Evolutionary conservation across 2,329 filamentous ascomycete genomes (phyloP).

Genomic region (Penicillium brasilianum): DNA sequence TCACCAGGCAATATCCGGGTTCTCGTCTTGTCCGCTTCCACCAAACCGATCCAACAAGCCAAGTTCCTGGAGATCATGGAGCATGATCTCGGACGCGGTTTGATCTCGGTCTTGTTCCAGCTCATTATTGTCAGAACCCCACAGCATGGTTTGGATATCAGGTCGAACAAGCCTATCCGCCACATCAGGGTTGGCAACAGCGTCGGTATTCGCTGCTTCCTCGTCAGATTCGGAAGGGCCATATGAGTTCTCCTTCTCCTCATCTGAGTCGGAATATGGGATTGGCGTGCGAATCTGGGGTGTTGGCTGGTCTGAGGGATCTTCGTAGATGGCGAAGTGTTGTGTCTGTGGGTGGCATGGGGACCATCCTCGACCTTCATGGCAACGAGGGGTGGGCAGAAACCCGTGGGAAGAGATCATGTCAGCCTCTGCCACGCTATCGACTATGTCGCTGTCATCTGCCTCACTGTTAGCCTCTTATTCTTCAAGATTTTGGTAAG

Average conservation of each 20-base stretch:
- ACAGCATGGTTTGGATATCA: background rate
- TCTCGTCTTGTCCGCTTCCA: background rate
- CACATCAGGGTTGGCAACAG: background rate
- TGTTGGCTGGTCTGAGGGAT: background rate
- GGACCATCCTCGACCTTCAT: background rate
- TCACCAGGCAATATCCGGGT: background rate
- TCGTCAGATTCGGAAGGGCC: too few species aligned
- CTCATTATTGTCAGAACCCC: background rate
- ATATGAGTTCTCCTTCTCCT: background rate
- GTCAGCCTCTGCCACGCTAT: background rate
- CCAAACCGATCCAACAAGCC: background rate
- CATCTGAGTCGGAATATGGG: background rate
- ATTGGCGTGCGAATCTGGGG: background rate
- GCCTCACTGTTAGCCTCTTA: background rate
- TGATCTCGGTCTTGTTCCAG: background rate
- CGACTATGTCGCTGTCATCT: background rate
- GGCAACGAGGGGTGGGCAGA: background rate
- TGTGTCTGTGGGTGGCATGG: background rate
- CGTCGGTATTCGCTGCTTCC: background rate
- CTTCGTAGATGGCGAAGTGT: background rate
- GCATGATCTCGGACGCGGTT: background rate
- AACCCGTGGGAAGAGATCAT: background rate
- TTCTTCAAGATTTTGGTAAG: too few species aligned
- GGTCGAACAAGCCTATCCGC: background rate
- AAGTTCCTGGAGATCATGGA: background rate